Percentiles rank a stretch among this genome's conserved stretches.
Conservation (phyloP, 352 stramenopile genomes). For the Pythium angustatum region DNA sequence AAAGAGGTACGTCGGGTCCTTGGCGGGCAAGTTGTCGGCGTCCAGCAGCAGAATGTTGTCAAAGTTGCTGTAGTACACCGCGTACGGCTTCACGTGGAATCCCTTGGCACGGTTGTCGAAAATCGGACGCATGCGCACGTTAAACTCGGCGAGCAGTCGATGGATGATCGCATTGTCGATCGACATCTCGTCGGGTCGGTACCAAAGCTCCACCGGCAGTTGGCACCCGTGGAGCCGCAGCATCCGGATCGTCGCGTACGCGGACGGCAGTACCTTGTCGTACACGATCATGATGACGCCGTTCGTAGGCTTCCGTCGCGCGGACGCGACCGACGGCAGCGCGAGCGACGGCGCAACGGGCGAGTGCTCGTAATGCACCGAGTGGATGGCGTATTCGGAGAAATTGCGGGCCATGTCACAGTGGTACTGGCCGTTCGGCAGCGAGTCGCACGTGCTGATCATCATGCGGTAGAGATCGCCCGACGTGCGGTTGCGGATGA, state of each 20-base stretch:
- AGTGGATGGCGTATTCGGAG: constrained; percentile 80
- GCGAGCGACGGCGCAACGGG: constrained; percentile 73
- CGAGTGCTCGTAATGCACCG: constrained; percentile 64
- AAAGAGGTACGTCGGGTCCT: constrained; percentile 86
- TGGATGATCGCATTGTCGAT: constrained; percentile 81
- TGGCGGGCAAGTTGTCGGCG: constrained; percentile 77
- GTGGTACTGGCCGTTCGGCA: constrained; percentile 71
- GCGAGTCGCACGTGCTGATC: constrained; percentile 72
- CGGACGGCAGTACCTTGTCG: constrained; percentile 73
- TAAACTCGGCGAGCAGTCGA: constrained; percentile 61
- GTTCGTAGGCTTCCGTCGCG: constrained; percentile 58
- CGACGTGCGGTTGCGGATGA: constrained; percentile 81
- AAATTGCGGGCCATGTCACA: constrained; percentile 82
- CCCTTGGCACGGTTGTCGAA: constrained; percentile 71
- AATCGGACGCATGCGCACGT: constrained; percentile 79
- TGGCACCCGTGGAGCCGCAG: constrained; percentile 75
- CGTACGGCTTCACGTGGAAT: constrained; percentile 85
- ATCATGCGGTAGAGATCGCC: constrained; percentile 82
- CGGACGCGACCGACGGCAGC: constrained; percentile 41
- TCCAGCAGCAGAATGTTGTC: constrained; percentile 84
- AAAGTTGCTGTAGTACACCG: constrained; percentile 86
- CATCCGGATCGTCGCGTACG: constrained; percentile 80
- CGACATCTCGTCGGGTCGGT: constrained; percentile 83
- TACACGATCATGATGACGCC: constrained; percentile 87
- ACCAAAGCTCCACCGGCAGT: constrained; percentile 84